Evolutionary conservation across 371 early-diverging fungal genomes (phyloP).

Genomic region (Chytridium lagenaria): DNA sequence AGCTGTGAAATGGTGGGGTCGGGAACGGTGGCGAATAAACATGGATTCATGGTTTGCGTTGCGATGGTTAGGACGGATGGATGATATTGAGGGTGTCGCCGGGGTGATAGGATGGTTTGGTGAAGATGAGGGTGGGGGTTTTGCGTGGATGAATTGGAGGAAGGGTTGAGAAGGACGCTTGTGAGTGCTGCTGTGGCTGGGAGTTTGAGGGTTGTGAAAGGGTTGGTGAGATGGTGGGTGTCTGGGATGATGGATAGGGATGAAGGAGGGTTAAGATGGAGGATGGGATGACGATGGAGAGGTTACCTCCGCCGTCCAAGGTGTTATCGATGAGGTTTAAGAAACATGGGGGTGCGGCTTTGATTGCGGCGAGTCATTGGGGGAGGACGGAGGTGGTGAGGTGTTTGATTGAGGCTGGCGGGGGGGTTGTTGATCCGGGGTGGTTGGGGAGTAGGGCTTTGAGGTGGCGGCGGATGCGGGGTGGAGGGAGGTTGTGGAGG

Average conservation of each 20-base stretch:
- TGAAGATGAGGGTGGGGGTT: not conserved
- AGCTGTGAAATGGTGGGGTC: no score
- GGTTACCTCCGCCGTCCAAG: not conserved
- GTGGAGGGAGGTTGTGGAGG: not conserved
- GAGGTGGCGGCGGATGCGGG: not conserved
- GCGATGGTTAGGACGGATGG: not conserved
- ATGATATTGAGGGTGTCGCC: not conserved
- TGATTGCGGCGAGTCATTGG: not conserved
- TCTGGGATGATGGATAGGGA: no score
- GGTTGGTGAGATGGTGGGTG: not conserved
- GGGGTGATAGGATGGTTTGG: not conserved
- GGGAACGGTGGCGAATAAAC: not conserved
- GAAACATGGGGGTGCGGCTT: not conserved
- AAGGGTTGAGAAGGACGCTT: not conserved
- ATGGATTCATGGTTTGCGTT: not conserved
- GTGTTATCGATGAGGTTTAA: not conserved
- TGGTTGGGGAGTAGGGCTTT: not conserved
- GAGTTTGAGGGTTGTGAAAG: not conserved
- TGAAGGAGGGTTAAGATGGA: no score
- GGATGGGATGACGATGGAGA: no score
- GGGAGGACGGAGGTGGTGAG: not conserved
- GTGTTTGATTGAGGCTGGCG: not conserved
- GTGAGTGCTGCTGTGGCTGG: not conserved
- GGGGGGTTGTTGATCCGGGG: not conserved
- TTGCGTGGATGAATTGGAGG: not conserved